Base-by-base conservation (phyloP, 148 eudicot genomes). In the Dysphania ambrosioides region DNA sequence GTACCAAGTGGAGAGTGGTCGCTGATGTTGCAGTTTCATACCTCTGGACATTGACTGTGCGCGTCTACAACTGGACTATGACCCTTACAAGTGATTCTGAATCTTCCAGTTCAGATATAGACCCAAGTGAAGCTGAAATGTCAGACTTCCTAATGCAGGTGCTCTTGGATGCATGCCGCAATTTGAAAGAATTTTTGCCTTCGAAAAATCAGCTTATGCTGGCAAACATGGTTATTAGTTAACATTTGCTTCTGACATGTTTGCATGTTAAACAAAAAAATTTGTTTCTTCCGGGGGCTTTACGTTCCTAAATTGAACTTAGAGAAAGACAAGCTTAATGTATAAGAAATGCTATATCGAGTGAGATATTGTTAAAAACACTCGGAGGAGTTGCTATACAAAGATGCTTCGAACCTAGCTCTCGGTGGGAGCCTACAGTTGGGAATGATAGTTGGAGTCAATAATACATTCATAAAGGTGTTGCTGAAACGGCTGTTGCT, bases 201-300 rank as follows among this genome's bases (percentile, higher is more conserved):
- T 79, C 72, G 58, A 88, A 93, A 70, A 83, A 93, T 73, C 91
- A 82, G 85, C 87, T 93, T 51, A 80, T 72, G 81, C 90, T 93
- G 72, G 96, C 88, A 29, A 89, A 87, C 80, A 85, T 92, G 89
- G 81, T 69, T 27, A 21, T 73, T 8, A n/a, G 11, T 30, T 19
- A 36, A 62, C 18, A 29, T 58, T 58, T 56, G 62, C 62, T 27
- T 59, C 34, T 60, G 35, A 60, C n/a, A 60, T 60, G 31, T 3
- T 60, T 30, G n/a, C n/a, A n/a, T n/a, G n/a, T n/a, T n/a, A n/a
- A n/a, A n/a, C n/a, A n/a, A n/a, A n/a, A n/a, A n/a, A n/a, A n/a
- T n/a, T n/a, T n/a, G n/a, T n/a, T n/a, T n/a, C n/a, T n/a, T n/a
- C n/a, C n/a, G n/a, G n/a, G n/a, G n/a, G n/a, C n/a, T n/a, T n/a